Percentiles rank a stretch among this genome's conserved stretches.
Evolutionary conservation across 2,329 filamentous ascomycete species (phyloP).

Genomic region (Gaeumannomyces tritici): DNA sequence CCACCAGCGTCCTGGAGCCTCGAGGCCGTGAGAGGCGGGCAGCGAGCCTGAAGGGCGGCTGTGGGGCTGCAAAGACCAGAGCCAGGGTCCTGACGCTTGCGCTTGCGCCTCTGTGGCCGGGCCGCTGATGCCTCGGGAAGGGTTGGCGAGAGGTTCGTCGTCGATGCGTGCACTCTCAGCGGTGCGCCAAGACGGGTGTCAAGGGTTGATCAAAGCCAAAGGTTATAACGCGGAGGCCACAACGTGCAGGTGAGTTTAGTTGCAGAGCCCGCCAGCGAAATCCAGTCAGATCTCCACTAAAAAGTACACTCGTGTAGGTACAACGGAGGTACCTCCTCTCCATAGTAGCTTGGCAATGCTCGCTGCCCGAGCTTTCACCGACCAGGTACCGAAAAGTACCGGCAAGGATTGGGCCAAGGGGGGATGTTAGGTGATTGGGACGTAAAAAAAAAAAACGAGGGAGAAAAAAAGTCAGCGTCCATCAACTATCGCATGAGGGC

Average conservation of each 20-base stretch:
- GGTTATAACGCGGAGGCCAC: too few species aligned
- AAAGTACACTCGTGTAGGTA: neutral
- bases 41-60: neutral
- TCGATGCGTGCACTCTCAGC: neutral
- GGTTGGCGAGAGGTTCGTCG: neutral
- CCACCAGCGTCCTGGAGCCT: neutral
- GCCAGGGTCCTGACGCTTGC: neutral
- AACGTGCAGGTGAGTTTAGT: too few species aligned
- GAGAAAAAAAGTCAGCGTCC: neutral
- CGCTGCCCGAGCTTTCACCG: neutral
- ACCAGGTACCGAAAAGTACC: neutral
- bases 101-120: neutral
- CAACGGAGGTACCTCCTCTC: neutral
- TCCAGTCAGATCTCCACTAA: neutral
- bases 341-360: neutral
- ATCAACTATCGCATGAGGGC: conserved; percentile 1
- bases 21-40: too few species aligned
- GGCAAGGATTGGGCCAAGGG: neutral
- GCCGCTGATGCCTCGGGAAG: neutral
- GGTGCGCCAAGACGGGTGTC: neutral
- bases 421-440: neutral
- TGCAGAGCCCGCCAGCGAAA: neutral
- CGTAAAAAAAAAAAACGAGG: neutral
- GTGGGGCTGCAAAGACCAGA: neutral
- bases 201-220: neutral